phyloP scores from a whole-genome alignment of 345 rosid genomes.

The Chamaenerion angustifolium region DNA sequence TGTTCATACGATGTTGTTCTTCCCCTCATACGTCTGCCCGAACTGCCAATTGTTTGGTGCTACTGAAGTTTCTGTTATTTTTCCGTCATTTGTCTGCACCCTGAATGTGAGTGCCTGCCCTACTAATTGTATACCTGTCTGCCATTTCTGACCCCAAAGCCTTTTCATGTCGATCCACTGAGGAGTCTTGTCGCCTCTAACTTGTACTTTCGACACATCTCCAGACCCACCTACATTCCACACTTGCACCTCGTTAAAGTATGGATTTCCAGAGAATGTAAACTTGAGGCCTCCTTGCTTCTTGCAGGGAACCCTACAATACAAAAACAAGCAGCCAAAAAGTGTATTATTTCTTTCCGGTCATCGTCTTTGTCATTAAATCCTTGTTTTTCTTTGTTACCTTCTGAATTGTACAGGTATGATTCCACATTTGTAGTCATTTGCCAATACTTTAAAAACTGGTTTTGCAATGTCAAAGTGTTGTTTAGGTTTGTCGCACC shows the following conservation, averaged over 20 bases:
- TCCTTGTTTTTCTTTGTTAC: slow-evolving; percentile 9
- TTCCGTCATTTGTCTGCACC: slow-evolving; percentile 29
- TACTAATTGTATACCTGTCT: slow-evolving; percentile 16
- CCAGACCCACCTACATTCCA: slow-evolving; percentile 69
- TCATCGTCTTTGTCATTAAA: too few relatives aligned
- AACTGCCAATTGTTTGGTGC: slow-evolving; percentile 33
- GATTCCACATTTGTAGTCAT: slow-evolving; percentile 37
- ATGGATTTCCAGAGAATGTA: slow-evolving; percentile 47
- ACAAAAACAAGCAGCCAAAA: too few relatives aligned
- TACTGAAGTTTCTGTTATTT: slow-evolving; percentile 19
- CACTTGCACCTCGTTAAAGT: slow-evolving; percentile 41
- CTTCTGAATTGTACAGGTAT: slow-evolving; percentile 56
- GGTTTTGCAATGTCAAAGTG: slow-evolving; percentile 74
- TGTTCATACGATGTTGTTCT: slow-evolving; percentile 16
- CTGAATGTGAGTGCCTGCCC: slow-evolving; percentile 35
- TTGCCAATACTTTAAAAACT: slow-evolving; percentile 35
- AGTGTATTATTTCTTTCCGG: too few relatives aligned
- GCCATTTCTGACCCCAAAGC: slow-evolving; percentile 43
- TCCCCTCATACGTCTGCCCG: slow-evolving; percentile 29
- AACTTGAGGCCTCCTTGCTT: slow-evolving; percentile 67
- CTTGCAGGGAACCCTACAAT: slow-evolving; percentile 59
- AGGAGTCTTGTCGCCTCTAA: slow-evolving; percentile 30
- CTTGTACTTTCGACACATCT: slow-evolving; percentile 39
- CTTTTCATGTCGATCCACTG: slow-evolving; percentile 30
- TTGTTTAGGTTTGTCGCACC: slow-evolving; percentile 61